Conservation (phyloP, 495 filamentous ascomycete species). For the Elaphomyces granulatus region DNA sequence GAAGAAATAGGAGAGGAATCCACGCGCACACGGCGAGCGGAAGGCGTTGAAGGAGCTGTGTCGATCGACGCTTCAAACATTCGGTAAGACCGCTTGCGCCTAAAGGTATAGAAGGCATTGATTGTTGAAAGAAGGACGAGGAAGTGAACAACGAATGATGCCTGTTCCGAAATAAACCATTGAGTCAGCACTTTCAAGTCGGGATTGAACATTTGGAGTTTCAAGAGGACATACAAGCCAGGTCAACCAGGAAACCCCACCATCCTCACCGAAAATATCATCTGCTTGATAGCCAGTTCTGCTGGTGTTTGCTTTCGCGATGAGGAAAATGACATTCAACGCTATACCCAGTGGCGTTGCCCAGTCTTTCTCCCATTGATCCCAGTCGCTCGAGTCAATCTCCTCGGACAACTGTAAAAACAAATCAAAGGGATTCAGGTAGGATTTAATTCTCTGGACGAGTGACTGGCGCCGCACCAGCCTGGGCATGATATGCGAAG, state of each 20-base stretch:
- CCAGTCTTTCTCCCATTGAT: conserved; percentile 58
- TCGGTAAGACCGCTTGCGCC: conserved; percentile 71
- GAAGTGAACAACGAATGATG: conserved; percentile 50
- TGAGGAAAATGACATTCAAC: conserved; percentile 65
- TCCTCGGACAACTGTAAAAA: conserved; percentile 81
- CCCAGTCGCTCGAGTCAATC: conserved; percentile 77
- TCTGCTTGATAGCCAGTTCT: conserved; percentile 35
- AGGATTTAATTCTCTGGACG: conserved; percentile 56
- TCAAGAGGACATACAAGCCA: conserved; percentile 68
- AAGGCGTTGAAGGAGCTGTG: conserved; percentile 58
- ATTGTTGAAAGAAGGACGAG: conserved; percentile 46
- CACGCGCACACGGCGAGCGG: conserved; percentile 77
- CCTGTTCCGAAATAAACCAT: conserved; percentile 27
- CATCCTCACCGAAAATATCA: conserved; percentile 72
- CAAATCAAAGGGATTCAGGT: conserved; percentile 78
- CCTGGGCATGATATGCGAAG: conserved; percentile 43
- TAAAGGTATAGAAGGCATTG: conserved; percentile 76
- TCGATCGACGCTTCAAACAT: conserved; percentile 81
- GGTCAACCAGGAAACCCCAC: conserved; percentile 46
- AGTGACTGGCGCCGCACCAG: conserved; percentile 70
- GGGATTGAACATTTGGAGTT: too few relatives aligned
- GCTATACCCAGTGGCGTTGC: conserved; percentile 57
- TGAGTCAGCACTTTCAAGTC: not conserved
- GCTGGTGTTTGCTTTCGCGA: conserved; percentile 62
- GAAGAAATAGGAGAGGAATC: conserved; percentile 69